phyloP scores from a whole-genome alignment of 2,329 filamentous ascomycete species.

The Rhytidhysteron rufulum region DNA sequence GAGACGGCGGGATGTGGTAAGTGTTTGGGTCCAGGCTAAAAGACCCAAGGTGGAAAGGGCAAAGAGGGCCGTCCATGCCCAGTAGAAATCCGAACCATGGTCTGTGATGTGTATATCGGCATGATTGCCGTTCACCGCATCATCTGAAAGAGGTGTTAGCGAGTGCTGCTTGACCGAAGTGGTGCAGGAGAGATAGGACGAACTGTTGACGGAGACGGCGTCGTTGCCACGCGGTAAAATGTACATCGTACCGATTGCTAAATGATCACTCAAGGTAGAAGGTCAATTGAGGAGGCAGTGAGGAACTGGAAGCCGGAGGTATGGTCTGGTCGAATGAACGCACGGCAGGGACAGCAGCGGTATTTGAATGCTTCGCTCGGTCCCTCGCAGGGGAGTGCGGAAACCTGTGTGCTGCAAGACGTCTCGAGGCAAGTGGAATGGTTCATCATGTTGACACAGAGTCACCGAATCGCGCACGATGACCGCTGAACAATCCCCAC shows the following conservation, averaged over 20 bases:
- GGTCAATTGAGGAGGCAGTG: background rate
- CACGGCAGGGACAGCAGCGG: too few species aligned
- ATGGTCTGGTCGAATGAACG: too few species aligned
- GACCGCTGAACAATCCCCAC: too few species aligned
- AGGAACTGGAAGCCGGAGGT: background rate
- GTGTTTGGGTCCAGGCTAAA: slow-evolving; percentile 46
- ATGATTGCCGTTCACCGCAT: slow-evolving; percentile 35
- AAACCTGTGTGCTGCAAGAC: too few species aligned
- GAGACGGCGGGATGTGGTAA: slow-evolving; percentile 49
- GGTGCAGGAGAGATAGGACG: slow-evolving; percentile 1
- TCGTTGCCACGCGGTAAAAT: slow-evolving; percentile 32
- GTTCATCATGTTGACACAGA: too few species aligned
- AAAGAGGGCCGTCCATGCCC: slow-evolving; percentile 56
- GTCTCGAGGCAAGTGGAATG: too few species aligned
- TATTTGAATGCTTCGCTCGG: background rate
- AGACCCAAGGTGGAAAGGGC: slow-evolving; percentile 48
- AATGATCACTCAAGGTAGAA: background rate
- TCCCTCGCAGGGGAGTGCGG: too few species aligned
- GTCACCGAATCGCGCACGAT: too few species aligned
- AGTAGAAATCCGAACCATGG: slow-evolving; percentile 57
- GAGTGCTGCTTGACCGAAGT: background rate
- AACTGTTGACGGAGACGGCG: slow-evolving; percentile 44
- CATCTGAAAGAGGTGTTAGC: slow-evolving; percentile 12
- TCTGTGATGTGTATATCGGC: slow-evolving; percentile 53
- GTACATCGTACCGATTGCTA: background rate